Evolutionary conservation across 2,329 filamentous ascomycete genomes (phyloP).

Genomic region (Stagonosporopsis chrysanthemi): DNA sequence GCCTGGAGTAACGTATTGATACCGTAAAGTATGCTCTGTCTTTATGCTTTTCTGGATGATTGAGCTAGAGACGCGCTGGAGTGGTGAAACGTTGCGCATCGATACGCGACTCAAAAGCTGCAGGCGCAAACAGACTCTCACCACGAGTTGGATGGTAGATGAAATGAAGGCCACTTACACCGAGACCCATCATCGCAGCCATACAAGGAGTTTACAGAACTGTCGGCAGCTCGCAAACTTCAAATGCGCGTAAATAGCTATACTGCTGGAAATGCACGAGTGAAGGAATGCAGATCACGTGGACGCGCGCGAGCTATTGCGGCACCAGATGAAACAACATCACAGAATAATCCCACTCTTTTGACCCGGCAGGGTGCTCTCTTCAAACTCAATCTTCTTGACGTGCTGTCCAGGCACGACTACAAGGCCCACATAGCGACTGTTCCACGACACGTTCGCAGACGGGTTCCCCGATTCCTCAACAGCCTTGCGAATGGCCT

Average conservation of each 20-base stretch:
- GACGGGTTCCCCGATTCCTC: constrained; percentile 52
- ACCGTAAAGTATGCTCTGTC: no score
- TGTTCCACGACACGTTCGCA: constrained; percentile 74
- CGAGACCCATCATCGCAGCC: not conserved
- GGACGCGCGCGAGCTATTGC: not conserved
- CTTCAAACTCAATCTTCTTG: constrained; percentile 86
- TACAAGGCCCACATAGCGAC: constrained; percentile 85
- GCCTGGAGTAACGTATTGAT: not conserved
- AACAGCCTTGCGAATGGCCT: constrained; percentile 51
- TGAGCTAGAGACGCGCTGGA: no score
- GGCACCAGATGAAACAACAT: not conserved
- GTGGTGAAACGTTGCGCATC: not conserved
- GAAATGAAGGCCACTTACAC: not conserved
- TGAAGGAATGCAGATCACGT: not conserved
- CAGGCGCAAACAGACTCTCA: not conserved
- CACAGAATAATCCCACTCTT: constrained; percentile 36
- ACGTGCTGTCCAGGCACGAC: constrained; percentile 89
- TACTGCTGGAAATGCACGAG: not conserved
- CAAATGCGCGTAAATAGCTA: not conserved
- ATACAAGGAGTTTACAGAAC: not conserved
- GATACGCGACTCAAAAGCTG: not conserved
- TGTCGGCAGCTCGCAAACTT: not conserved
- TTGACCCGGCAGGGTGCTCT: constrained; percentile 50
- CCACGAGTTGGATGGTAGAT: not conserved
- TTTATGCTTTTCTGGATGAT: no score